Percentiles rank a stretch among this genome's conserved stretches.
Evolutionary conservation across 2,329 filamentous ascomycete genomes (phyloP).

Genomic region (Neocatenulostroma microsporum): DNA sequence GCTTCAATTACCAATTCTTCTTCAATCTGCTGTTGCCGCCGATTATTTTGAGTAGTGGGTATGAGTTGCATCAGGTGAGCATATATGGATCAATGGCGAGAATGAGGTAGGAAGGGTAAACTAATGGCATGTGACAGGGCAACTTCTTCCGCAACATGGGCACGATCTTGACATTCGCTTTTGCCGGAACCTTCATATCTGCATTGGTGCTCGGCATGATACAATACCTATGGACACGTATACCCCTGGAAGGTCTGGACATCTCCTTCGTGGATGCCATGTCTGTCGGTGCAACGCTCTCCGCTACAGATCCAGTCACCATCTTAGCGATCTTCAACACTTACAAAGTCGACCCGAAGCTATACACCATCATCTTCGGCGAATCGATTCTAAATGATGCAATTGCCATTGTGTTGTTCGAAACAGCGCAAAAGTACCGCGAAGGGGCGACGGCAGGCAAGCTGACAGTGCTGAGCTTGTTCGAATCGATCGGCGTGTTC

Average conservation of each 20-base stretch:
- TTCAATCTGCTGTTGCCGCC: conserved; percentile 98
- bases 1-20: conserved; percentile 98
- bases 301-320: conserved; percentile 93
- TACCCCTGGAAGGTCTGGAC: conserved; percentile 75
- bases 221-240: conserved; percentile 77
- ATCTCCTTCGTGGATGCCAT: conserved; percentile 94
- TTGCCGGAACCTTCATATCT: conserved; percentile 93
- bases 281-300: conserved; percentile 90
- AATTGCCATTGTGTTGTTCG: conserved; percentile 96
- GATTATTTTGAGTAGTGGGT: conserved; percentile 94
- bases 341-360: conserved; percentile 97
- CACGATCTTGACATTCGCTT: conserved; percentile 94
- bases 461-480: conserved; percentile 70
- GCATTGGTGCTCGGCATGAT: conserved; percentile 88
- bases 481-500: conserved; percentile 91
- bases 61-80: conserved; percentile 78
- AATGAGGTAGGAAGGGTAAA: no score
- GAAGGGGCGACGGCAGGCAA: conserved; percentile 61
- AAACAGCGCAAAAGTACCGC: conserved; percentile 90
- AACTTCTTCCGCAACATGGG: conserved; percentile 99
- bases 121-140: conserved; percentile 40
- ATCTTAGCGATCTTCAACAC: conserved; percentile 98
- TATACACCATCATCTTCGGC: conserved; percentile 98
- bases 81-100: background rate
- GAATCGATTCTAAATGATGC: conserved; percentile 98